These are phyloP conservation scores for Mycena sp. DNA, from an alignment of 1,284 basidiomycete genomes.

Conservation along the genomic window DNA sequence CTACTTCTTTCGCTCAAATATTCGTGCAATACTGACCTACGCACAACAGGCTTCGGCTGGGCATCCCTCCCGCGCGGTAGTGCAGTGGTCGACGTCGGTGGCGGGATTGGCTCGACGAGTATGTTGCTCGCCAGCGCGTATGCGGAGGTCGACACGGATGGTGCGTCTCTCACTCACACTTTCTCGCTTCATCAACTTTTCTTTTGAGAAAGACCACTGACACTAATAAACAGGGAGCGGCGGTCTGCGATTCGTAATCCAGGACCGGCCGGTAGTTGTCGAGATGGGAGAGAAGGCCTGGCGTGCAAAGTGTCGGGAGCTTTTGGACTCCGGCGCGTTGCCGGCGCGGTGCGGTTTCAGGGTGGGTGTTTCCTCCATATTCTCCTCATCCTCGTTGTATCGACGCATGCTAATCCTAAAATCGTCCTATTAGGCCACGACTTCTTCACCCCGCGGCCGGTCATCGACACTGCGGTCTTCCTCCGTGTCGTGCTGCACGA, in stretches of 20 bases:
- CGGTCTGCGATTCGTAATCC: conserved; percentile 69
- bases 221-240: conserved; percentile 12
- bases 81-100: conserved; percentile 78
- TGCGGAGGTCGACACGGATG: conserved; percentile 41
- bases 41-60: conserved; percentile 70
- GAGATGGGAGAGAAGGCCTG: conserved; percentile 73
- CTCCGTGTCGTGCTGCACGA: conserved; percentile 79
- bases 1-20: background rate
- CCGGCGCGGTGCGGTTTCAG: conserved; percentile 66
- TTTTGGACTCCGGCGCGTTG: conserved; percentile 67
- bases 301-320: conserved; percentile 68
- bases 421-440: conserved; percentile 62
- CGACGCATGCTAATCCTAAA: no score
- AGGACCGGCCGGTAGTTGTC: conserved; percentile 73
- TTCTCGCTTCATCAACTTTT: background rate
- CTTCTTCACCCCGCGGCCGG: conserved; percentile 75
- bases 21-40: conserved; percentile 20
- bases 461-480: conserved; percentile 67
- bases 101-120: conserved; percentile 79
- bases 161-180: conserved; percentile 8
- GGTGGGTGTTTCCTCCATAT: conserved; percentile 46
- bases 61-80: conserved; percentile 62
- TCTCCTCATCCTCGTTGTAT: background rate
- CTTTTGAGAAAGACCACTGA: background rate
- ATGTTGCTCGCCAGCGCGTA: conserved; percentile 75